phyloP scores from a whole-genome alignment of 129 eudicot genomes.

The Arctium minus region DNA sequence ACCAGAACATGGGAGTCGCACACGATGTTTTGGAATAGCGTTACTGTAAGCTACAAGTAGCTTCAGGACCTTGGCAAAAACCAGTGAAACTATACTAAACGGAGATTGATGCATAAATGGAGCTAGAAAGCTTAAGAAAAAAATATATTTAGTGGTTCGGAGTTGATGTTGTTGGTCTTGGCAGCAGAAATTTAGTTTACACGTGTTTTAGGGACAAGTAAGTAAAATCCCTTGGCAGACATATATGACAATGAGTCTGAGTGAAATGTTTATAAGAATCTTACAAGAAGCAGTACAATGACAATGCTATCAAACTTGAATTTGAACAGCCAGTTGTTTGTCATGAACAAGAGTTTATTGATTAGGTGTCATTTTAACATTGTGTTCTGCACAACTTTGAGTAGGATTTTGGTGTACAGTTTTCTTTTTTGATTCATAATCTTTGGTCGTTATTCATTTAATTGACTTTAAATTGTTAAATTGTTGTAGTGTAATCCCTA shows the following conservation, averaged over 20 bases:
- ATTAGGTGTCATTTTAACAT: not conserved
- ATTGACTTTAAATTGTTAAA: not conserved
- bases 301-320: not conserved
- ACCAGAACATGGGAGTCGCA: not conserved
- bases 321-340: not conserved
- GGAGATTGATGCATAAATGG: not conserved
- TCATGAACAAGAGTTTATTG: not conserved
- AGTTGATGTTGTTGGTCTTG: not conserved
- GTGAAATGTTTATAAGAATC: not conserved
- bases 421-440: not conserved
- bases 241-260: not conserved
- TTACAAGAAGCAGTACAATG: not conserved
- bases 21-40: not conserved
- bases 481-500: constrained; percentile 64
- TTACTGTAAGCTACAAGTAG: not conserved
- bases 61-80: not conserved
- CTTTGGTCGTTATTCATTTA: not conserved
- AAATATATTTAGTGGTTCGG: not conserved
- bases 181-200: not conserved
- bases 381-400: not conserved
- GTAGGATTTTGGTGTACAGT: not conserved
- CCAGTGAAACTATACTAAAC: not conserved
- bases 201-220: not conserved
- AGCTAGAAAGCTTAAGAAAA: constrained; percentile 2
- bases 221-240: not conserved